Evolutionary conservation across 164 flowering plant species (phyloP).

Genomic region (Stephania yunnanensis): DNA sequence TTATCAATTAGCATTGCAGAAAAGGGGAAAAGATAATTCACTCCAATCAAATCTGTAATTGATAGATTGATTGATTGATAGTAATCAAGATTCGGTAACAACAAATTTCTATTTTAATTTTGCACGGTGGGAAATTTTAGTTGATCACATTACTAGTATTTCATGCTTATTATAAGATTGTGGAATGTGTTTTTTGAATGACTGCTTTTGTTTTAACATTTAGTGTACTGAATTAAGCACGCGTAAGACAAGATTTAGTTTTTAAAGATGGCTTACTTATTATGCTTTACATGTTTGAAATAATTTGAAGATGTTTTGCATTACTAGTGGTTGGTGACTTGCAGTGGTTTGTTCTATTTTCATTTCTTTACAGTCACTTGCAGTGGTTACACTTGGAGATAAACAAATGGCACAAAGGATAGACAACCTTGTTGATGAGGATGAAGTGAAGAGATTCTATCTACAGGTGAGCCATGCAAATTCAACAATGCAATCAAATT

Average conservation of each 20-base stretch:
- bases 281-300: neutral
- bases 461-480: constrained; percentile 59
- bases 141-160: neutral
- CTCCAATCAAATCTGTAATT: too few relatives aligned
- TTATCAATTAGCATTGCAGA: too few relatives aligned
- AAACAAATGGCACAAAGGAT: constrained; percentile 91
- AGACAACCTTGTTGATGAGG: constrained; percentile 82
- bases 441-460: constrained; percentile 86
- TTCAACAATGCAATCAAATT: neutral
- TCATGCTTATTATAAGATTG: neutral
- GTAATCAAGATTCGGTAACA: neutral
- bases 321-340: neutral
- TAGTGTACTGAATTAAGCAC: neutral
- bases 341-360: neutral
- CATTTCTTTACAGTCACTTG: constrained; percentile 52
- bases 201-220: neutral
- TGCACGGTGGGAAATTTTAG: neutral
- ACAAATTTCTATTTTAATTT: neutral
- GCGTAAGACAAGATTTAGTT: too few relatives aligned
- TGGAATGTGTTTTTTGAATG: neutral
- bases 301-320: neutral
- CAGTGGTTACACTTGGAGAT: constrained; percentile 98
- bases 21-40: too few relatives aligned
- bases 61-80: too few relatives aligned
- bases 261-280: neutral